Percentiles rank a stretch among this genome's conserved stretches.
These are phyloP conservation scores for Erigeron philadelphicus DNA, from an alignment of 140 eudicot species.

Conservation along the genomic window DNA sequence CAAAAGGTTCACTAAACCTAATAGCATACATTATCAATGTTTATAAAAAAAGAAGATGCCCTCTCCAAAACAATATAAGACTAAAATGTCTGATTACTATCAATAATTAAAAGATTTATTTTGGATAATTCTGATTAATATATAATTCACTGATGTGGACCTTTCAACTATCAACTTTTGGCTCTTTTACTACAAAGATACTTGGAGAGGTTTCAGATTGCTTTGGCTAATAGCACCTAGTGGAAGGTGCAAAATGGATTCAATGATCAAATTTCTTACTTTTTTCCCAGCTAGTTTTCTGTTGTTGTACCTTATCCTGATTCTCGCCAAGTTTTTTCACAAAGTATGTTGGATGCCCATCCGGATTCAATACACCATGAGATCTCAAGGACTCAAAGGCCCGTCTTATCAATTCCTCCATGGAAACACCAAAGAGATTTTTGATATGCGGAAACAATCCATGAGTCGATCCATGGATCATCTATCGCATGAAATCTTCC, in stretches of 20 bases:
- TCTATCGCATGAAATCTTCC: slow-evolving; percentile 34
- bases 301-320: slow-evolving; percentile 18
- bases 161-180: no score
- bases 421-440: slow-evolving; percentile 46
- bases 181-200: no score
- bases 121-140: no score
- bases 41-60: slow-evolving; percentile 18
- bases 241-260: slow-evolving; percentile 12
- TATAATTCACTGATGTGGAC: no score
- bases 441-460: slow-evolving; percentile 29
- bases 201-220: neutral
- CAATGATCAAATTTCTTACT: slow-evolving; percentile 2
- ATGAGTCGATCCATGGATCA: slow-evolving; percentile 41
- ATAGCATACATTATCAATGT: no score
- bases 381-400: slow-evolving; percentile 49
- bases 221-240: neutral
- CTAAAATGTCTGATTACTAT: neutral
- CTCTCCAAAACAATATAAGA: slow-evolving; percentile 6
- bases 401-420: slow-evolving; percentile 39
- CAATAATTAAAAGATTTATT: no score
- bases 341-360: slow-evolving; percentile 42
- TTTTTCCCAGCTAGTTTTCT: slow-evolving; percentile 14
- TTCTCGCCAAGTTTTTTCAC: slow-evolving; percentile 34
- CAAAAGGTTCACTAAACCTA: no score
- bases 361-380: slow-evolving; percentile 33